phyloP scores from a whole-genome alignment of 2,329 filamentous ascomycete genomes.

The Aspergillus caelatus region DNA sequence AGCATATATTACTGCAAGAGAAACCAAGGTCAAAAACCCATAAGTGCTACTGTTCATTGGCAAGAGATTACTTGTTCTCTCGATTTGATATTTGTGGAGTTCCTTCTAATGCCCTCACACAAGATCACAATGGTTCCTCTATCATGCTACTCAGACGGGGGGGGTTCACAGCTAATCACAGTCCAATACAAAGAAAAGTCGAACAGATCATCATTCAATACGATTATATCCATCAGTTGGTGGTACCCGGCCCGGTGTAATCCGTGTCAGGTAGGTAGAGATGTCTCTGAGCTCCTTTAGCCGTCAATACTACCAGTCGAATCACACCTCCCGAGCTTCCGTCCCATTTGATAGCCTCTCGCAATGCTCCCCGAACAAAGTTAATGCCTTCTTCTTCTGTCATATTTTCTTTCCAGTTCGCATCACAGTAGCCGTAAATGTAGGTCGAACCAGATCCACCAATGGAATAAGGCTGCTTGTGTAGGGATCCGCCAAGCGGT shows the following conservation, averaged over 20 bases:
- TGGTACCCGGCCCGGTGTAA: slow-evolving; percentile 73
- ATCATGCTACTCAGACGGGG: slow-evolving; percentile 17
- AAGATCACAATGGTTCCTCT: slow-evolving; percentile 6
- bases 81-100: background rate
- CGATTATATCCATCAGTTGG: slow-evolving; percentile 25
- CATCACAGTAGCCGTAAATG: slow-evolving; percentile 98
- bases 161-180: background rate
- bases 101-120: background rate
- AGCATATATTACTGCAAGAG: background rate
- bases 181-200: slow-evolving; percentile 15
- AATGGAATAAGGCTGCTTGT: slow-evolving; percentile 96
- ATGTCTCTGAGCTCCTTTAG: slow-evolving; percentile 86
- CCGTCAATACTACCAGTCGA: slow-evolving; percentile 93
- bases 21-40: background rate
- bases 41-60: background rate
- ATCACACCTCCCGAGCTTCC: slow-evolving; percentile 98
- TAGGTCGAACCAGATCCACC: slow-evolving; percentile 97
- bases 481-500: slow-evolving; percentile 90
- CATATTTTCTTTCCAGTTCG: slow-evolving; percentile 95
- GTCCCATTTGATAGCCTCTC: slow-evolving; percentile 99
- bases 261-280: slow-evolving; percentile 91
- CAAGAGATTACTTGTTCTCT: background rate
- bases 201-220: slow-evolving; percentile 17
- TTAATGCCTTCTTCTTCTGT: slow-evolving; percentile 84
- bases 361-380: slow-evolving; percentile 89